A percentile compares a stretch with the other conserved stretches of the same genome.
Conservation (phyloP, 2,329 filamentous ascomycete species). For the Aspergillus sp. region DNA sequence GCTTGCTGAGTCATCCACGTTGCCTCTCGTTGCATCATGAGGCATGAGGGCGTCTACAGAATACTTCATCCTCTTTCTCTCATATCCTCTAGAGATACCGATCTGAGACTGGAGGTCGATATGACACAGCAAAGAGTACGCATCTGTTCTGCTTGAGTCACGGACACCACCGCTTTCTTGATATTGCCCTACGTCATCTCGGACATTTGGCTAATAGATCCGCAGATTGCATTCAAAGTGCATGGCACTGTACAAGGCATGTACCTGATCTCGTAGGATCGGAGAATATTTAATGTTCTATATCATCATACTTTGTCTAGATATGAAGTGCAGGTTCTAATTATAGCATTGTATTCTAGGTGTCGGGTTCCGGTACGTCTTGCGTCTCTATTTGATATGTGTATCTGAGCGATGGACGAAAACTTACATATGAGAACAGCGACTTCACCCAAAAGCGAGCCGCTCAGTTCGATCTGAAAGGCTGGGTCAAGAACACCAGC, state of each 20-base stretch:
- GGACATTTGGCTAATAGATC: constrained; percentile 5
- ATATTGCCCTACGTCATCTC: not conserved
- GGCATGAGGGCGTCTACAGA: not conserved
- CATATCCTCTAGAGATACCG: no score
- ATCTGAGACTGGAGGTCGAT: not conserved
- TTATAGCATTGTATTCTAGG: constrained; percentile 17
- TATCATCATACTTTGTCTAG: not conserved
- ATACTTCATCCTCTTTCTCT: not conserved
- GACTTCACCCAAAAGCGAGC: constrained; percentile 48
- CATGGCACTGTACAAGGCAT: constrained; percentile 71
- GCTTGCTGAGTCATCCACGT: not conserved
- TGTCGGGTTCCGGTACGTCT: constrained; percentile 34
- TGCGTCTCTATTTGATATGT: not conserved
- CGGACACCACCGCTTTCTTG: not conserved
- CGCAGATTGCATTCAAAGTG: constrained; percentile 47
- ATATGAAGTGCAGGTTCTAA: not conserved
- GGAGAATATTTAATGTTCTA: not conserved
- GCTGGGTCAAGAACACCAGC: constrained; percentile 50
- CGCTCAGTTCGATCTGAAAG: constrained; percentile 43
- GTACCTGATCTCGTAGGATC: constrained; percentile 11
- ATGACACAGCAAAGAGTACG: not conserved
- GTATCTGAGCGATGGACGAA: not conserved
- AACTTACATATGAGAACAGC: constrained; percentile 12
- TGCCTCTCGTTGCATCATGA: not conserved
- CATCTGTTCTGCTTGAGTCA: not conserved